Evolutionary conservation across 345 rosid species (phyloP).

Genomic region (Corymbia maculata): DNA sequence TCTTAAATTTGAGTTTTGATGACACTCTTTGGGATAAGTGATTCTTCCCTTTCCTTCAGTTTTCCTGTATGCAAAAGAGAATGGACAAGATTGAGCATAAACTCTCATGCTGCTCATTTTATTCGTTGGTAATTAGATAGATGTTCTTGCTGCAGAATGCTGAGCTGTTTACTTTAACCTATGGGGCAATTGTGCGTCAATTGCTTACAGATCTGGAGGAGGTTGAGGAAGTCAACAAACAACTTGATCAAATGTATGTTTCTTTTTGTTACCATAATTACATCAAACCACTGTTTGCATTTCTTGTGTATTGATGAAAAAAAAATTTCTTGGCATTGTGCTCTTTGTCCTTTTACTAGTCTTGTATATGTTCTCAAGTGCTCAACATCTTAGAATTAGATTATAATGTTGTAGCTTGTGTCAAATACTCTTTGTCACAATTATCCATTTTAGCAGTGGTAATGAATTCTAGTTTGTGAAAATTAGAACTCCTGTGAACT

Average conservation of each 20-base stretch:
- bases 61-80: background rate
- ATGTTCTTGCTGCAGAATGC: conserved; percentile 44
- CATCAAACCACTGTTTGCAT: background rate
- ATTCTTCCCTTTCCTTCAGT: background rate
- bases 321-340: background rate
- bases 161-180: conserved; percentile 85
- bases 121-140: background rate
- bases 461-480: background rate
- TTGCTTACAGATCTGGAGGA: conserved; percentile 94
- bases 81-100: background rate
- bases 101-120: background rate
- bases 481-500: background rate
- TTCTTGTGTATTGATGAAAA: background rate
- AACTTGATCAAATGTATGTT: conserved; percentile 85
- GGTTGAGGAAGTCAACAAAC: conserved; percentile 92
- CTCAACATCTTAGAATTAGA: background rate
- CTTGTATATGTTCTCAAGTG: background rate
- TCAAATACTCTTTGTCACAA: background rate
- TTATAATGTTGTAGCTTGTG: background rate
- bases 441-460: background rate
- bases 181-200: conserved; percentile 86
- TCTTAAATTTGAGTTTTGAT: background rate
- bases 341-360: background rate
- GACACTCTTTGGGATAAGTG: background rate
- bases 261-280: background rate